Evolutionary conservation across 495 filamentous ascomycete genomes (phyloP), one percentile per base, ranked within the genome.

Genomic region (Aspergillus bridgeri): DNA sequence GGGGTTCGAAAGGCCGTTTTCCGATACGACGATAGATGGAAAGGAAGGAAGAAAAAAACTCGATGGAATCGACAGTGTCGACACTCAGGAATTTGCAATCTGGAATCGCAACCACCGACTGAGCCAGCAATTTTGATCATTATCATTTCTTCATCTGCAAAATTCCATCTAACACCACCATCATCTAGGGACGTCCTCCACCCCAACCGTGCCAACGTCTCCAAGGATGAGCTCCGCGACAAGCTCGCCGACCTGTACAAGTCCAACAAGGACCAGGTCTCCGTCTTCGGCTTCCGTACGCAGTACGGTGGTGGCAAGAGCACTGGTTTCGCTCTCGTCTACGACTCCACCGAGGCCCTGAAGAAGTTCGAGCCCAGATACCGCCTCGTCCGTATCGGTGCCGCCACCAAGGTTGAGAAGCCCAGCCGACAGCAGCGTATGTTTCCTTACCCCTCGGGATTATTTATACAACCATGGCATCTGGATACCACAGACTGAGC

Each of bases 331-430:
- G 95, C 92, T 60, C 88, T 98, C 64, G 84, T 99, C 81, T 99
- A 99, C 84, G 95, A 99, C 75, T 93, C 89, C 65, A 79, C 83
- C 65, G 95, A 98, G 83, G 90, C 90, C 66, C 85, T 98, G 86
- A 98, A 97, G 89, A 96, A 97, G 81, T 99, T 98, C 79, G 95
- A 99, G 88, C 95, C 95, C 66, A 89, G 89, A 79, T 98, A 96
- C 88, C 86, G 94, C 75, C 85, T 96, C 58, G 86, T 98, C 77
- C 86, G 95, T 67, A 88, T 95, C 74, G 94, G 94, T 68, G 82
- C 88, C 60, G 92, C 90, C 62, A 78, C 72, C 69, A 98, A 98
- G 90, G 83, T 92, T 74, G 95, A 99, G 88, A 91, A 91, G 81
- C 82, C 95, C 63, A 89, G 85, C 81, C 86, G 95, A 83, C 94